Evolutionary conservation across 2,329 filamentous ascomycete genomes (phyloP), one percentile per base, ranked within the genome.

Genomic region (Colletotrichum sp.): DNA sequence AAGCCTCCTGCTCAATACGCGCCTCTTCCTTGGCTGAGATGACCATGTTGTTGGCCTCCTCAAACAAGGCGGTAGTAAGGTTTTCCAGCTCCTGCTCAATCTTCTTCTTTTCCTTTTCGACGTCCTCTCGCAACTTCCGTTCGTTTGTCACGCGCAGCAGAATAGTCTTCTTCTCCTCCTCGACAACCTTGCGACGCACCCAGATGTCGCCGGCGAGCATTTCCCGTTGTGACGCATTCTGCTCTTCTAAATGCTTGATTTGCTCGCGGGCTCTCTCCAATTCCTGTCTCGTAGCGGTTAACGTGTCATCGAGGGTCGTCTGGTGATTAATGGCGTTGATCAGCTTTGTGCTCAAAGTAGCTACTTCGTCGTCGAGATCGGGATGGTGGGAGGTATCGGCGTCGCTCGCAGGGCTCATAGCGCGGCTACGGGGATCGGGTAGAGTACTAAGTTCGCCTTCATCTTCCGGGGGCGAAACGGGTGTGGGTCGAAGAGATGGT

Each of bases 41-140:
- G 68, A 99, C 97, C 96, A 99, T 99, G 89, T 94, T 96, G 87
- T 99, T 99, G 66, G 97, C 97, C 88, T 99, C 96, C 83, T 99
- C 96, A 78, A 99, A 99, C n/a, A 99, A 90, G 32, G 95, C 96
- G 2, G 95, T 93, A 0, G 97, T 99, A 78, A 99, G 86, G 68
- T 92, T 95, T 86, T 99, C 97, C 62, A 99, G 87, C 85, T 99
- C 97, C 79, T 94, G 93, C 84, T 99, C 97, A 34, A 98, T 98
- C 78, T 93, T 93, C 84, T 94, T 95, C 88, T 97, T 98, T 72
- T 95, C 95, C 83, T 92, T 93, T 81, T 96, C 94, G 13, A 91
- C 91, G 62, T 92, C 90, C 9, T 88, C 84, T n/a, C 93, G 91
- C 78, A 91, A 88, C 65, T 87, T 89, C 80, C 89, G 92, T 83